phyloP scores from a whole-genome alignment of 306 rosid species.

The Fragaria iinumae region DNA sequence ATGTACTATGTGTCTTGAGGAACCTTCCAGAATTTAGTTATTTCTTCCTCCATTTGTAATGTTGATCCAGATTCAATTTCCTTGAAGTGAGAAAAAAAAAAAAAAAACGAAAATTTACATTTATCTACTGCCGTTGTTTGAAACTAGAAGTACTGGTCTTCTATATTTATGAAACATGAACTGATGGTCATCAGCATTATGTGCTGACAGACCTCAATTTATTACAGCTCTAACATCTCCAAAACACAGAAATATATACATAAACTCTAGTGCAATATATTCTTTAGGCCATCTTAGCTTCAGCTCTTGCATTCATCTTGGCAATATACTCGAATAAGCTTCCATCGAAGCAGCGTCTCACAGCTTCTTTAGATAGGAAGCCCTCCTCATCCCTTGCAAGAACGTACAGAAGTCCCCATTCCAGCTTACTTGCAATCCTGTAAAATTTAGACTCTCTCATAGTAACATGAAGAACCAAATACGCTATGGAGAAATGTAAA shows the following conservation, averaged over 20 bases:
- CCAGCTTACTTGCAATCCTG: conserved; percentile 63
- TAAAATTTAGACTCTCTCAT: background rate
- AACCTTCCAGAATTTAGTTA: background rate
- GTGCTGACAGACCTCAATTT: background rate
- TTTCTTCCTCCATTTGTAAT: background rate
- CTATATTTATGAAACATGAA: background rate
- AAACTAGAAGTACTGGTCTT: background rate
- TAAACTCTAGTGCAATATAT: background rate
- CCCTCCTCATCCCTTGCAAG: conserved; percentile 82
- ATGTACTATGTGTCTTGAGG: conserved; percentile 41
- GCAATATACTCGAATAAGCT: conserved; percentile 85
- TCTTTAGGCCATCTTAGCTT: conserved; percentile 43
- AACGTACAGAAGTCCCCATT: conserved; percentile 63
- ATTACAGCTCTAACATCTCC: background rate
- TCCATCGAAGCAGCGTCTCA: conserved; percentile 71
- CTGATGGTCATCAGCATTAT: background rate
- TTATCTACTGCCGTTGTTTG: background rate
- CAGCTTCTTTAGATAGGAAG: conserved; percentile 70
- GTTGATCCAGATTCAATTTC: background rate
- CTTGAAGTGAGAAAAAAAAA: background rate
- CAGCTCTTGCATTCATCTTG: conserved; percentile 33
- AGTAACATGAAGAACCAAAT: background rate
- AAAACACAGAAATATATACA: background rate
- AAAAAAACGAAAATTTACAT: background rate
- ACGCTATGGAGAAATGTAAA: too few species aligned